Evolutionary conservation across 2,329 filamentous ascomycete species (phyloP), one percentile per base, ranked within the genome.

Genomic region (Cytospora piceicola): DNA sequence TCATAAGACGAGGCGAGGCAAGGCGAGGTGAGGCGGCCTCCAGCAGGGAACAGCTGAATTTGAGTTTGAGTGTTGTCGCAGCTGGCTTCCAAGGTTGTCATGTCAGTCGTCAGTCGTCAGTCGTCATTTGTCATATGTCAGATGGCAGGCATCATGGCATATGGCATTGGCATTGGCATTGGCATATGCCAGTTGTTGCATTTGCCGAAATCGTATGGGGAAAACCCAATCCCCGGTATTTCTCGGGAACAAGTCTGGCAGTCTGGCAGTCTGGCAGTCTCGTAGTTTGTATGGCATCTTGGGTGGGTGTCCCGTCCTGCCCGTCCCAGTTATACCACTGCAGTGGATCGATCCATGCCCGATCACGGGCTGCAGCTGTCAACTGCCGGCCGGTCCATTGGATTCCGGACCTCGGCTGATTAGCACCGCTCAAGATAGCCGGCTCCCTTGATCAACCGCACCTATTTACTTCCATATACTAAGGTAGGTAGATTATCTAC

Each of bases 391-490:
- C 60, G 52, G 60, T 56, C 15, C n/a, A 36, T 59, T 29, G 3
- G 27, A 20, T 55, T 46, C 58, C 61, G 64, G 64, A 66, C 64
- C 64, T 66, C 64, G 64, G 64, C 61, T 63, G 60, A 66, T 57
- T 51, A 32, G 53, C 61, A 51, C 32, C 32, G 20, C 53, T 7
- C 6, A 6, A 57, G 53, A 57, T 55, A 42, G 24, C 53, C 57
- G 56, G 56, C 51, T 49, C 56, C 32, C 32, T 58, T 24, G 54
- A 22, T 60, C 39, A 65, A 65, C 36, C 49, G 32, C 32, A 12
- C 11, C 32, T 34, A 34, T 34, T 8, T 34, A n/a, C n/a, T n/a
- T n/a, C n/a, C n/a, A n/a, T n/a, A n/a, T n/a, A n/a, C n/a, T n/a
- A n/a, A n/a, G n/a, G n/a, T n/a, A n/a, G n/a, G n/a, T n/a, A 34